A percentile compares a stretch with the other conserved stretches of the same genome.
Evolutionary conservation across 805 yeast species (phyloP).

Genomic region (Pichia exigua): DNA sequence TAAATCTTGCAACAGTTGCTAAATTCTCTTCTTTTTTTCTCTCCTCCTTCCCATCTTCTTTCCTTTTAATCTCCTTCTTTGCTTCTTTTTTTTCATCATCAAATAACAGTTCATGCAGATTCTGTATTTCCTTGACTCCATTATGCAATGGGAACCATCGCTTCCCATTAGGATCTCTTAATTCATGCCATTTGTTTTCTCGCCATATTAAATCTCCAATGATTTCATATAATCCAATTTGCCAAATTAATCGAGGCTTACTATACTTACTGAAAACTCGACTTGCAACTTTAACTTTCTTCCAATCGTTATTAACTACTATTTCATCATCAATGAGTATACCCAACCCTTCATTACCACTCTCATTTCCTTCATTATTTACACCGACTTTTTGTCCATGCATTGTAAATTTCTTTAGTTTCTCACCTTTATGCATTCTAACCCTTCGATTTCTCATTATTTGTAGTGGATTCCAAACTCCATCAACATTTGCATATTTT

Average conservation of each 20-base stretch:
- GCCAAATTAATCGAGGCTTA: constrained; percentile 49
- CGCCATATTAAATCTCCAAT: constrained; percentile 54
- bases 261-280: constrained; percentile 47
- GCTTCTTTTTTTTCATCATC: constrained; percentile 2
- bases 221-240: constrained; percentile 52
- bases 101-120: constrained; percentile 4
- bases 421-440: constrained; percentile 43
- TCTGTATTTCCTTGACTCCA: background rate
- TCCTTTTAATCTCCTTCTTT: constrained; percentile 1
- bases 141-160: constrained; percentile 37
- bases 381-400: constrained; percentile 8
- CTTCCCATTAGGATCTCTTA: constrained; percentile 37
- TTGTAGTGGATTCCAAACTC: constrained; percentile 75
- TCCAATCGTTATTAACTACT: constrained; percentile 5
- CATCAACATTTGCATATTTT: constrained; percentile 47
- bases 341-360: constrained; percentile 10
- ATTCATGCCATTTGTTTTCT: constrained; percentile 44
- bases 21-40: constrained; percentile 18
- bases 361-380: background rate
- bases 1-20: constrained; percentile 22
- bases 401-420: constrained; percentile 29
- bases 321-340: constrained; percentile 25
- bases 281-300: constrained; percentile 49
- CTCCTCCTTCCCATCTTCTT: background rate
- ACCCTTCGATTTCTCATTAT: constrained; percentile 65